Evolutionary conservation across 495 filamentous ascomycete species (phyloP).

Genomic region (Rhizodiscina lignyota): DNA sequence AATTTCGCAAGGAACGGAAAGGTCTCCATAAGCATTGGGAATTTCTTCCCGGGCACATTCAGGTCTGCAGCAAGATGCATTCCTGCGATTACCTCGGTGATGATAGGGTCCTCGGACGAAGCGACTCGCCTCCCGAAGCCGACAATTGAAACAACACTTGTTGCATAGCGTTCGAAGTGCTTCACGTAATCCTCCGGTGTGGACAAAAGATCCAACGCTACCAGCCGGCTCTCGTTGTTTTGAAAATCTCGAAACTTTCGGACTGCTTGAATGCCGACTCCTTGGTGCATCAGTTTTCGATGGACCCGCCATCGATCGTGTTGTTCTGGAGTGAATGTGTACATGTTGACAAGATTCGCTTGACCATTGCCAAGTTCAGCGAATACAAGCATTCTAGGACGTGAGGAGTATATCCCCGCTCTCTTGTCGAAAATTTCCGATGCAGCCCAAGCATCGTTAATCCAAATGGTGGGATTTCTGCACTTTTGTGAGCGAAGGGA

Average conservation of each 20-base stretch:
- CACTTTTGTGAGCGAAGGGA: too few species aligned
- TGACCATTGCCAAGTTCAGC: slow-evolving; percentile 44
- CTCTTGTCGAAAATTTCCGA: slow-evolving; percentile 35
- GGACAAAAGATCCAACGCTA: slow-evolving; percentile 22
- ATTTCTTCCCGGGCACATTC: slow-evolving; percentile 36
- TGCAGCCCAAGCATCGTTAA: slow-evolving; percentile 45
- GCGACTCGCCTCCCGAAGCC: slow-evolving; percentile 23
- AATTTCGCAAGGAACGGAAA: slow-evolving; percentile 33
- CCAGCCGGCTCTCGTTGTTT: slow-evolving; percentile 33
- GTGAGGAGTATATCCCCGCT: slow-evolving; percentile 36
- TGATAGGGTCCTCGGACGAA: slow-evolving; percentile 28
- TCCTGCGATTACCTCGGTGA: slow-evolving; percentile 28
- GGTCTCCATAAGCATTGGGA: slow-evolving; percentile 46
- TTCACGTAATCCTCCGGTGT: slow-evolving; percentile 24
- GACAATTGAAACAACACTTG: slow-evolving; percentile 29
- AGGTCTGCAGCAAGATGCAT: slow-evolving; percentile 23
- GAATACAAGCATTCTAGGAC: slow-evolving; percentile 30
- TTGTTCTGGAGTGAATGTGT: too few species aligned
- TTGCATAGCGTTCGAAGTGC: slow-evolving; percentile 27
- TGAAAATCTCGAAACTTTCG: slow-evolving; percentile 41
- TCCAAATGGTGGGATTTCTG: slow-evolving; percentile 36
- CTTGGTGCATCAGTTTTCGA: slow-evolving; percentile 44
- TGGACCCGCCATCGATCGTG: slow-evolving; percentile 43
- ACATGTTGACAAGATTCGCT: slow-evolving; percentile 41
- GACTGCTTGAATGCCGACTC: slow-evolving; percentile 42